Conservation (phyloP, 768 basidiomycete species). For the Pleurotus ostreatus region DNA sequence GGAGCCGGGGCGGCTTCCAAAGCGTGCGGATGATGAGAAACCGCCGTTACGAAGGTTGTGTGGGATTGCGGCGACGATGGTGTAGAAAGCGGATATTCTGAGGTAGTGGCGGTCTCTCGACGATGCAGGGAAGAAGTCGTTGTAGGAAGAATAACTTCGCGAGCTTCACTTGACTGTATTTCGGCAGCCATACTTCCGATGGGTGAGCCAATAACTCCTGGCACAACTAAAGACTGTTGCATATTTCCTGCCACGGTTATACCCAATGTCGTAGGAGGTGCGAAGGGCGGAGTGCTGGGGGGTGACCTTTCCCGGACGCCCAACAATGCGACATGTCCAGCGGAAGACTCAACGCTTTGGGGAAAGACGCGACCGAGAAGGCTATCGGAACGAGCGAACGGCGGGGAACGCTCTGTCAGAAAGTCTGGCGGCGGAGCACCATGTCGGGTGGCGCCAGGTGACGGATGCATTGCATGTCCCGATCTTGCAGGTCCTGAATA, state of each 20-base stretch:
- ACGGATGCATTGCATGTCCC: no score
- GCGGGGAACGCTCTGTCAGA: background rate
- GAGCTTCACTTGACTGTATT: background rate
- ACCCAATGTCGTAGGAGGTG: background rate
- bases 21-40: background rate
- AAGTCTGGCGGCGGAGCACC: background rate
- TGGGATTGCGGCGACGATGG: background rate
- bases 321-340: background rate
- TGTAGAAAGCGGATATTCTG: background rate
- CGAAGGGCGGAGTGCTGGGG: background rate
- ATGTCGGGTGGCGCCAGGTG: no score
- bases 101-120: slow-evolving; percentile 7
- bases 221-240: background rate
- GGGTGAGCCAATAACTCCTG: background rate
- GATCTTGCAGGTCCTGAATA: background rate
- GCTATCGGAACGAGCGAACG: slow-evolving; percentile 19
- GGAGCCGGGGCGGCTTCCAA: background rate
- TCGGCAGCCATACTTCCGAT: background rate
- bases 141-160: background rate
- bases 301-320: background rate
- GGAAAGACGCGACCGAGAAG: slow-evolving; percentile 23
- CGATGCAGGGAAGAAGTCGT: slow-evolving; percentile 1
- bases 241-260: background rate
- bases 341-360: slow-evolving; percentile 3
- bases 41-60: background rate